Base-by-base conservation (phyloP, 768 basidiomycete genomes). In the Panaeolus cyanescens region DNA sequence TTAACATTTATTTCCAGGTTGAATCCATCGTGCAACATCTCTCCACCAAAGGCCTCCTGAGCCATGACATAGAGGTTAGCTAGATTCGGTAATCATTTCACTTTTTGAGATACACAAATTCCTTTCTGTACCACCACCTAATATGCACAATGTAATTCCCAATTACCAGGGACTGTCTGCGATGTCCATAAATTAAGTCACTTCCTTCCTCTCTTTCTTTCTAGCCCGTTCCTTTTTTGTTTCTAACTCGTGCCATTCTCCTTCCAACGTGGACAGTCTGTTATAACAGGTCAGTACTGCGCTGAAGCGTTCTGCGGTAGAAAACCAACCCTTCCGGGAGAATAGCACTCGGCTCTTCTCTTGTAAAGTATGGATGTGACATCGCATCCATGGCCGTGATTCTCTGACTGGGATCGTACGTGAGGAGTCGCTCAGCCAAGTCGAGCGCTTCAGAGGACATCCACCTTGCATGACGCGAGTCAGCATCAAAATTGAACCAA, bases 221-320 rank as follows among this genome's bases (percentile, higher is more conserved):
- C 87, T 92, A 60, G 90, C 89, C 37, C 93, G 84, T 77, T 98
- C 95, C 59, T 89, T 83, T 74, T 98, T 99, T 12, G 93, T 92
- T 73, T 98, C 96, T 64, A 96, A 82, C 74, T 99, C 97, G 74
- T 99, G 97, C 93, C 96, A 98, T 73, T 99, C 97, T 45, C 97
- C 96, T 71, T 93, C 87, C 39, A 97, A 75, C 12, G 83, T 83
- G 12, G 90, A 84, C 60, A 99, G 76, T 56, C 95, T 96, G 64
- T 25, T 0, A 40, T 10, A 58, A 32, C 67, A 63, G 54, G 20
- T 19, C 32, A 54, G 37, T 33, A 32, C 39, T 12, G 19, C 28
- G 55, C 30, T 60, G 50, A 39, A 64, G 39, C 68, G 50, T 40
- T 17, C 10, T 58, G n/a, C 53, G 25, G 15, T 19, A 9, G 40